Evolutionary conservation across 2,329 filamentous ascomycete genomes (phyloP), one percentile per base, ranked within the genome.

Genomic region (Aspergillus arachidicola): DNA sequence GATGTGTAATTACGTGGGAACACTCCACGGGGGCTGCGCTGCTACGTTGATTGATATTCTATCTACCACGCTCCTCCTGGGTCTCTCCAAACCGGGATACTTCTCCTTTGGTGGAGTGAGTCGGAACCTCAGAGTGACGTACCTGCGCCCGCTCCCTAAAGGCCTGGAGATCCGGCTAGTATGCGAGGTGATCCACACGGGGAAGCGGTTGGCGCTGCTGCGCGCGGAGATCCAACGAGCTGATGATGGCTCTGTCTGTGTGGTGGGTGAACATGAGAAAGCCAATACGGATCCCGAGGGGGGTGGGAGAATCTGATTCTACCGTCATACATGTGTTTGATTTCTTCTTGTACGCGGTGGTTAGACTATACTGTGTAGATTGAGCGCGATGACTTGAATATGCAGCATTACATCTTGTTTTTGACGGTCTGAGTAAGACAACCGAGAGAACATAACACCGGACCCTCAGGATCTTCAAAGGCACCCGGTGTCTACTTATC

Each of bases 1-100:
- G 73, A 82, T 98, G 71, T 97, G 94, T 64, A 99, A 98, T 82
- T 86, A 91, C 66, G 79, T 97, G 72, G 94, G 94, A 46, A 98
- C 97, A 77, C 81, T 98, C 72, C 95, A 96, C 77, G 93, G 91
- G n/a, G 95, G 95, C 21, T 89, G 87, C 66, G 82, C 86, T 0
- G 85, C 90, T 2, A 89, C 89, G 0, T 76, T 93, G 4, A 89
- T 92, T 68, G 91, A 93, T 77, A 79, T 85, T 62, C 83, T 86
- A 68, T 91, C 90, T 0, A 86, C 86, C 3, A 74, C 86, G 21
- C 81, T 87, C 4, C 75, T 92, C 14, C 76, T 83, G 11, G 81
- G 88, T 43, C 75, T 89, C 58, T 83, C 84, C 51, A 79, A 79
- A 26, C 85, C 85, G 0, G 89, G 87, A 6, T 87, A 84, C 73